Evolutionary conservation across 1,284 basidiomycete genomes (phyloP).

Genomic region (Dichomitus squalens): DNA sequence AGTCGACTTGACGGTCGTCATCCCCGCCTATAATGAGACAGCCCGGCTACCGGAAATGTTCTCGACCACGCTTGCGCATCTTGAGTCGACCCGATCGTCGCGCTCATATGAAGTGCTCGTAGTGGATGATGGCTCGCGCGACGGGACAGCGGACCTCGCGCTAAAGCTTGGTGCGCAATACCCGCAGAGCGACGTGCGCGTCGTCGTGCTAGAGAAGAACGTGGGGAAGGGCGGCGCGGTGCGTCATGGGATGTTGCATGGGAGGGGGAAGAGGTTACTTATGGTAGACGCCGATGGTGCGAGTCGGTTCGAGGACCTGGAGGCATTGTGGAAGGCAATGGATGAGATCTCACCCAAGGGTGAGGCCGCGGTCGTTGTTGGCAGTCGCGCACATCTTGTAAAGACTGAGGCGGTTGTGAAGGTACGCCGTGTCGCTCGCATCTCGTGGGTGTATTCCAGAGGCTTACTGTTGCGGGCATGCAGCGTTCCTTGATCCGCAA

Average conservation of each 20-base stretch:
- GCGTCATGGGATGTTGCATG: slow-evolving; percentile 84
- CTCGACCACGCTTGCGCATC: slow-evolving; percentile 66
- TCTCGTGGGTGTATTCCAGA: background rate
- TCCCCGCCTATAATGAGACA: slow-evolving; percentile 92
- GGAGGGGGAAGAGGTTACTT: slow-evolving; percentile 76
- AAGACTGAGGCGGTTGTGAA: slow-evolving; percentile 93
- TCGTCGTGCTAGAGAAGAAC: slow-evolving; percentile 80
- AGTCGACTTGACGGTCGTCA: slow-evolving; percentile 77
- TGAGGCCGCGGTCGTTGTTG: slow-evolving; percentile 73
- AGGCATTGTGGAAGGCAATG: slow-evolving; percentile 73
- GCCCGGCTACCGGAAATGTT: slow-evolving; percentile 84
- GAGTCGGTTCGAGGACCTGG: slow-evolving; percentile 82
- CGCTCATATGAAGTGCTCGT: slow-evolving; percentile 81
- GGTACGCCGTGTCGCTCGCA: slow-evolving; percentile 43
- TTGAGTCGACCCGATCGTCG: slow-evolving; percentile 34
- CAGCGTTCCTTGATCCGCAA: slow-evolving; percentile 88
- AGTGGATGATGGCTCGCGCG: slow-evolving; percentile 88
- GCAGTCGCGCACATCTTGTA: slow-evolving; percentile 90
- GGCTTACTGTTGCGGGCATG: background rate
- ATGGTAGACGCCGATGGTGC: slow-evolving; percentile 96
- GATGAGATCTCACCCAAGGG: slow-evolving; percentile 55
- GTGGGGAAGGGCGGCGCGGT: slow-evolving; percentile 93
- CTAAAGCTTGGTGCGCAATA: slow-evolving; percentile 65
- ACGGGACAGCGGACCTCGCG: slow-evolving; percentile 71
- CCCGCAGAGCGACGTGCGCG: slow-evolving; percentile 61